These are phyloP conservation scores for Salix viminalis DNA, from an alignment of 345 rosid species.

Conservation along the genomic window DNA sequence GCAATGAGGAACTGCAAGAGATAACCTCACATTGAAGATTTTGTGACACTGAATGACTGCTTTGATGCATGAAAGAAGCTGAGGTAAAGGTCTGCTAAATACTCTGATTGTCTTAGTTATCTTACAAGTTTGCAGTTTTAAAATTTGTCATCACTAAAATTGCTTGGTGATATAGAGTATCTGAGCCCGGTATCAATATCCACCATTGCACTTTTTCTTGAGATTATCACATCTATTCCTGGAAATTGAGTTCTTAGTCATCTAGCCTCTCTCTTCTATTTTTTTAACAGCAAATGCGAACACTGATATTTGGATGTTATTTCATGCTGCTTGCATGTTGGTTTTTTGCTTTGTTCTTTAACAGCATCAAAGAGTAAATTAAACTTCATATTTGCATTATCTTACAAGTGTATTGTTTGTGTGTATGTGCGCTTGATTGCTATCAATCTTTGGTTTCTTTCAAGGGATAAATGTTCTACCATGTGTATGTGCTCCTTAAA, in stretches of 20 bases:
- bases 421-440: too few species aligned
- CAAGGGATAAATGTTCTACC: too few species aligned
- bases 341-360: too few species aligned
- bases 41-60: background rate
- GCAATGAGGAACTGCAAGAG: constrained; percentile 10
- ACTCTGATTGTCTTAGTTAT: background rate
- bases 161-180: background rate
- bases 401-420: too few species aligned
- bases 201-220: background rate
- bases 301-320: too few species aligned
- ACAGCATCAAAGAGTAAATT: too few species aligned
- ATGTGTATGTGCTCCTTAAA: too few species aligned
- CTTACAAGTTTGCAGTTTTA: background rate
- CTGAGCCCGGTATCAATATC: background rate
- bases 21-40: constrained; percentile 1
- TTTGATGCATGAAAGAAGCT: background rate
- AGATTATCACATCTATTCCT: background rate
- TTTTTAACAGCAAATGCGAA: too few species aligned
- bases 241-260: background rate
- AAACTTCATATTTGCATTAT: too few species aligned
- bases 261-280: too few species aligned
- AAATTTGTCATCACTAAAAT: background rate
- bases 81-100: background rate
- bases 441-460: too few species aligned
- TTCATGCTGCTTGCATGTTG: too few species aligned